phyloP scores from a whole-genome alignment of 345 rosid genomes.

The Brassica napus region Da-Ae NC_063443.1:9119501-9120000 shows the following conservation, averaged over 20 bases:
- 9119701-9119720: constrained; percentile 48
- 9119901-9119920: constrained; percentile 41
- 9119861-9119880: constrained; percentile 36
- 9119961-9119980: background rate
- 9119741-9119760: constrained; percentile 28
- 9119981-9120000: too few relatives aligned
- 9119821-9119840: constrained; percentile 47
- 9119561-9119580: background rate
- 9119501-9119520: background rate
- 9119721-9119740: constrained; percentile 47
- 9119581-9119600: constrained; percentile 54
- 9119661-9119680: constrained; percentile 37
- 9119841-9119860: constrained; percentile 45
- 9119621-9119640: constrained; percentile 48
- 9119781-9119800: constrained; percentile 42
- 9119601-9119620: constrained; percentile 46
- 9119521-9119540: background rate
- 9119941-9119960: background rate
- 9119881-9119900: constrained; percentile 43
- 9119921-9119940: constrained; percentile 44
- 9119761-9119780: constrained; percentile 37
- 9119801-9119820: constrained; percentile 60
- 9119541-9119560: background rate
- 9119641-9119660: constrained; percentile 51
- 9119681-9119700: constrained; percentile 7